phyloP scores from a whole-genome alignment of 1,284 basidiomycete genomes.

The Boletus hoseneyae region DNA sequence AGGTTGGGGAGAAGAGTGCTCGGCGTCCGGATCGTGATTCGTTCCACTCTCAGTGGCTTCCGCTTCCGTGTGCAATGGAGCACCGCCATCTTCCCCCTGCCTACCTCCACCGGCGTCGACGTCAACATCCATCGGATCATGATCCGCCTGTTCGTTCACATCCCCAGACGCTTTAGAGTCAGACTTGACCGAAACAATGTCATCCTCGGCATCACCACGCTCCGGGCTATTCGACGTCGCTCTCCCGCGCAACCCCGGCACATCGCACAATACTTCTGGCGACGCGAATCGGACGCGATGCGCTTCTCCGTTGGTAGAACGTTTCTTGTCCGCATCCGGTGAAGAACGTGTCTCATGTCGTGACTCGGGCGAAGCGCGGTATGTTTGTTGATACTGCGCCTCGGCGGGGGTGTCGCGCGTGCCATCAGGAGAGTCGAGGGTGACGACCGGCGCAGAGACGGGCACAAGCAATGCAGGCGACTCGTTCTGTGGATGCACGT shows the following conservation, averaged over 20 bases:
- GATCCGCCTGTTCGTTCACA: not conserved
- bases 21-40: not conserved
- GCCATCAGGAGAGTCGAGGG: constrained; percentile 11
- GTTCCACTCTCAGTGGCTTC: not conserved
- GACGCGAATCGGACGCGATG: constrained; percentile 32
- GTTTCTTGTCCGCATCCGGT: constrained; percentile 16
- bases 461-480: constrained; percentile 2
- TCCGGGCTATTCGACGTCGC: constrained; percentile 1
- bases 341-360: not conserved
- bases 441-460: constrained; percentile 9
- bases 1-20: constrained; percentile 5
- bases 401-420: constrained; percentile 29
- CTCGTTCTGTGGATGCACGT: constrained; percentile 29
- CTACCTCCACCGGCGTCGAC: constrained; percentile 10
- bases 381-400: constrained; percentile 24
- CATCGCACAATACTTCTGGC: constrained; percentile 25
- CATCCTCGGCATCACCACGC: not conserved
- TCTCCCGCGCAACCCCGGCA: constrained; percentile 15
- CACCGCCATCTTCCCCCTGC: not conserved
- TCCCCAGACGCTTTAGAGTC: not conserved
- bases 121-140: constrained; percentile 29
- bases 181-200: not conserved
- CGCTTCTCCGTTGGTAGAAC: constrained; percentile 16
- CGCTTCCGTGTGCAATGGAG: not conserved
- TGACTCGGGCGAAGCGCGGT: constrained; percentile 23